Percentiles rank a stretch among this genome's conserved stretches.
Conservation (phyloP, 495 filamentous ascomycete species). For the Rostrohypoxylon terebratum region DNA sequence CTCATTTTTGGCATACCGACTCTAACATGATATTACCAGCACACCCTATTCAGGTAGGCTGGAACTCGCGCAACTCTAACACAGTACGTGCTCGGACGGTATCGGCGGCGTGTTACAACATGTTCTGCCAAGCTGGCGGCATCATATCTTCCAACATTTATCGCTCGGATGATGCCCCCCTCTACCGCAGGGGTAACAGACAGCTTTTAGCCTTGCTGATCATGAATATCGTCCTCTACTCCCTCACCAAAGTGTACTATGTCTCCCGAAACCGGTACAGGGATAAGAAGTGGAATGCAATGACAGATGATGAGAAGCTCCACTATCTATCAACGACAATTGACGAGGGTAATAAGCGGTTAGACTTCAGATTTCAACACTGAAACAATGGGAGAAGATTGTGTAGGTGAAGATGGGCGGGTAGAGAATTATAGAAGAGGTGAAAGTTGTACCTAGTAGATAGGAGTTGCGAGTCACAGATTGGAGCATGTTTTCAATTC, state of each 20-base stretch:
- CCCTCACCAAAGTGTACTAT: conserved; percentile 71
- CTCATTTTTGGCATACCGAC: background rate
- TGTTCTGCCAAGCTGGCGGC: conserved; percentile 73
- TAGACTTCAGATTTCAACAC: conserved; percentile 66
- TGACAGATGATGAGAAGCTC: conserved; percentile 71
- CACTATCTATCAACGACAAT: conserved; percentile 74
- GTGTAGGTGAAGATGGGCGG: no score
- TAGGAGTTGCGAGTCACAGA: background rate
- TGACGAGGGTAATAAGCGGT: conserved; percentile 80
- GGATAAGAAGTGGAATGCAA: conserved; percentile 66
- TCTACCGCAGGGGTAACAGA: conserved; percentile 71
- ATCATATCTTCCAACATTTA: conserved; percentile 76
- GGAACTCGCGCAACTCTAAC: conserved; percentile 65
- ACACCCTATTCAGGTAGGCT: conserved; percentile 57
- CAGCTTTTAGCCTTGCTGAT: conserved; percentile 68
- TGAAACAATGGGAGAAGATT: conserved; percentile 24
- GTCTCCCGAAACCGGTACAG: conserved; percentile 65
- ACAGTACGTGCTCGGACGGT: conserved; percentile 67
- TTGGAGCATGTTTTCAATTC: background rate
- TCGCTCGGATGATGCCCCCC: conserved; percentile 69
- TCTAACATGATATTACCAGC: conserved; percentile 35
- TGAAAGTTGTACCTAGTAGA: background rate
- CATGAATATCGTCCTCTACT: conserved; percentile 68
- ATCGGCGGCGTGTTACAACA: conserved; percentile 71
- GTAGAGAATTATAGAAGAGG: background rate